phyloP scores from a whole-genome alignment of 2,329 filamentous ascomycete genomes.

The Stachybotrys echinatus region DNA sequence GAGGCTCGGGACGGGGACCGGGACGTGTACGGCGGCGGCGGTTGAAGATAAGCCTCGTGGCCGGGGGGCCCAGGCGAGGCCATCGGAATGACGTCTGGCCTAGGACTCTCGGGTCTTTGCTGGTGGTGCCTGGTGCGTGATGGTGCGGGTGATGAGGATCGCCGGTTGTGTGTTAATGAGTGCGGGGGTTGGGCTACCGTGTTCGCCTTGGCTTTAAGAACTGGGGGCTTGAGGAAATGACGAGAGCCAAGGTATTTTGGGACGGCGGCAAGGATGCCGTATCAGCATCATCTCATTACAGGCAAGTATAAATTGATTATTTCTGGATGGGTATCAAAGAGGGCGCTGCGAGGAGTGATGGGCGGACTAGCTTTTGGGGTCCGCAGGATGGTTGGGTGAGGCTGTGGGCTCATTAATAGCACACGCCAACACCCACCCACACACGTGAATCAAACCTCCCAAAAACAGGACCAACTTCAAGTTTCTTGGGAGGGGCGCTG shows the following conservation, averaged over 20 bases:
- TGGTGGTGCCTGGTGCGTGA: not conserved
- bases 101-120: not conserved
- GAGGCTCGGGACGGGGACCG: not conserved
- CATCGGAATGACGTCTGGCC: not conserved
- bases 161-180: not conserved
- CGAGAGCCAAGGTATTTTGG: not conserved
- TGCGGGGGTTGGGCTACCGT: not conserved
- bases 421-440: too few relatives aligned
- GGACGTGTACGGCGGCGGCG: constrained; percentile 7
- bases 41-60: constrained; percentile 2
- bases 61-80: not conserved
- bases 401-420: too few relatives aligned
- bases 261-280: too few relatives aligned
- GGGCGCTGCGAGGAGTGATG: too few relatives aligned
- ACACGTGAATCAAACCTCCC: too few relatives aligned
- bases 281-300: too few relatives aligned
- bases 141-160: not conserved
- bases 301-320: too few relatives aligned
- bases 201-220: not conserved
- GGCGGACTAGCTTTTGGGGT: too few relatives aligned
- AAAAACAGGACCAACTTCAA: too few relatives aligned
- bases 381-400: too few relatives aligned
- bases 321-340: too few relatives aligned
- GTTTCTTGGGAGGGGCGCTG: too few relatives aligned
- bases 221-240: not conserved